A percentile compares a stretch with the other conserved stretches of the same genome.
Conservation (phyloP, 2,329 filamentous ascomycete genomes). For the Xylaria polymorpha region DNA sequence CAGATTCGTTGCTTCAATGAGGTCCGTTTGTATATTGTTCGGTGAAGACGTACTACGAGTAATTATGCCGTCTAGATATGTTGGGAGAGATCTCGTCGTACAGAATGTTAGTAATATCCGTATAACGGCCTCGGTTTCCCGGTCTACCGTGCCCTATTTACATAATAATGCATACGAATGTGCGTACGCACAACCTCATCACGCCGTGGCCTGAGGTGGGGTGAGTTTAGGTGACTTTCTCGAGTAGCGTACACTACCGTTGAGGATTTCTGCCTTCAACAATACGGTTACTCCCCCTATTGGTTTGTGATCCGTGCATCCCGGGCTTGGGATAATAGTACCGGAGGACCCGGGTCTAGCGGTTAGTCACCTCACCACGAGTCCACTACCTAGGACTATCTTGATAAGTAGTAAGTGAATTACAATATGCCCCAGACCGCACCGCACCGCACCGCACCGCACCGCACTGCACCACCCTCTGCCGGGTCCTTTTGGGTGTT, state of each 20-base stretch:
- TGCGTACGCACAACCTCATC: constrained; percentile 6
- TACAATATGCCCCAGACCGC: neutral
- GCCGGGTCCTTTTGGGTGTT: neutral
- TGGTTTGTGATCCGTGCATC: constrained; percentile 19
- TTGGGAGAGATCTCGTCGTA: neutral
- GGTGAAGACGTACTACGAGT: neutral
- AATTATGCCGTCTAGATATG: neutral
- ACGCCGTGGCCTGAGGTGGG: constrained; percentile 14
- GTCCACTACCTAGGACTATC: constrained; percentile 16
- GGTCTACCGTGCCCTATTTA: neutral
- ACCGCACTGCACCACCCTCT: neutral
- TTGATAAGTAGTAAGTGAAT: constrained; percentile 7
- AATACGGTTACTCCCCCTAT: constrained; percentile 28
- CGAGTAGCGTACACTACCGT: neutral
- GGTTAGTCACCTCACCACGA: constrained; percentile 8
- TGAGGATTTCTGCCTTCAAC: neutral
- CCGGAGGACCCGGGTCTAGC: constrained; percentile 27
- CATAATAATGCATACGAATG: constrained; percentile 12
- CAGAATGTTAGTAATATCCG: constrained; percentile 5
- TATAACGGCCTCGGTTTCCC: neutral
- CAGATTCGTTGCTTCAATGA: neutral
- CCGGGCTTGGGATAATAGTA: constrained; percentile 16
- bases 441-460: neutral
- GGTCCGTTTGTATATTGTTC: neutral
- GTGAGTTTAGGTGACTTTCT: constrained; percentile 9